Conservation (phyloP, 805 yeast species). For the Teunomyces pallodes region DNA sequence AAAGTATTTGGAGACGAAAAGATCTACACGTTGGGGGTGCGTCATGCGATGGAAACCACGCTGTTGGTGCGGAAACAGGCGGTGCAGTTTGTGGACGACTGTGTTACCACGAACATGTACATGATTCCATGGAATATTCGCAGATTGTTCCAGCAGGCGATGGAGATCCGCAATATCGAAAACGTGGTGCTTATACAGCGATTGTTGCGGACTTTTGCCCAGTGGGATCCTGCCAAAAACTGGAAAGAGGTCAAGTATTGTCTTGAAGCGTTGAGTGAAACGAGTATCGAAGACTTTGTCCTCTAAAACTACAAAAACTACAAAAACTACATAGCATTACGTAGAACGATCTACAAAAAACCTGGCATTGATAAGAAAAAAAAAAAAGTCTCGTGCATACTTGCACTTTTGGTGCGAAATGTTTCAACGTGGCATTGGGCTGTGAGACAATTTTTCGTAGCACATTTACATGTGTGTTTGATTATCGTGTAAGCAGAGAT, state of each 20-base stretch:
- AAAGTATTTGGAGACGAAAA: constrained; percentile 19
- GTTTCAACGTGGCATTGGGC: too few relatives aligned
- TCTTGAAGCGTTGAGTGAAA: constrained; percentile 33
- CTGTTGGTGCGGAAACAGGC: constrained; percentile 17
- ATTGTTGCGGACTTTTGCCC: constrained; percentile 21
- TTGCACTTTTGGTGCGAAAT: too few relatives aligned
- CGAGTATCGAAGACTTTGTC: constrained; percentile 27
- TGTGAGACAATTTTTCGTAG: too few relatives aligned
- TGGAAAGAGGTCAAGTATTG: constrained; percentile 35
- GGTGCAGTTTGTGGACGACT: constrained; percentile 6
- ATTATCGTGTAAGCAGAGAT: too few relatives aligned
- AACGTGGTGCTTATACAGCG: constrained; percentile 21
- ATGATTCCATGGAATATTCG: constrained; percentile 40
- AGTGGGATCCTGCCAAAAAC: constrained; percentile 25
- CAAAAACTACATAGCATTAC: not conserved
- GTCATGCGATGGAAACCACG: constrained; percentile 38
- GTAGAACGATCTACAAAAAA: not conserved
- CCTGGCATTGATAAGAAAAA: not conserved
- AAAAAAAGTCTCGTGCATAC: not conserved
- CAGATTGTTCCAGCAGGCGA: constrained; percentile 34
- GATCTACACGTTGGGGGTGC: constrained; percentile 29
- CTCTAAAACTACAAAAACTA: constrained; percentile 5
- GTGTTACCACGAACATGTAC: constrained; percentile 15
- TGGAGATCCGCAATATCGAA: constrained; percentile 29
- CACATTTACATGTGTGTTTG: too few relatives aligned